A percentile compares a stretch with the other conserved stretches of the same genome.
Evolutionary conservation across 495 filamentous ascomycete species (phyloP).

Genomic region (Cercophora sp.): DNA sequence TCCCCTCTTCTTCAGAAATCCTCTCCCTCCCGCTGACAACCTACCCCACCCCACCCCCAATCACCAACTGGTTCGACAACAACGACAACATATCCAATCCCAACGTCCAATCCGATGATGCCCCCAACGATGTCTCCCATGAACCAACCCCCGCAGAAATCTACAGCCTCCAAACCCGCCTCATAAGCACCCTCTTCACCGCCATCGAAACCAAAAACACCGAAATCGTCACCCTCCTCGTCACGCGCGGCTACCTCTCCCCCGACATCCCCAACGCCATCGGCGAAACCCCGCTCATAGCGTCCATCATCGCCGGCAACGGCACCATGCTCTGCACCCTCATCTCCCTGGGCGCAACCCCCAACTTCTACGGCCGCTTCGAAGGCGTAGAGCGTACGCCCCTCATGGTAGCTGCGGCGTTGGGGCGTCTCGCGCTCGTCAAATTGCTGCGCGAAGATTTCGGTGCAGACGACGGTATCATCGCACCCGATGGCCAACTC

Average conservation of each 20-base stretch:
- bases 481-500: conserved; percentile 28
- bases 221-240: conserved; percentile 19
- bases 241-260: conserved; percentile 22
- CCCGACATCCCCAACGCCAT: conserved; percentile 23
- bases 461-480: conserved; percentile 24
- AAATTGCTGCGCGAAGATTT: conserved; percentile 23
- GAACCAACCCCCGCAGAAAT: neutral
- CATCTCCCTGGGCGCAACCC: conserved; percentile 27
- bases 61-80: neutral
- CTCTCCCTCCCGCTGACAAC: neutral
- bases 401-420: conserved; percentile 25
- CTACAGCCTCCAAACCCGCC: conserved; percentile 6
- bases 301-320: conserved; percentile 28
- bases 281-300: conserved; percentile 33
- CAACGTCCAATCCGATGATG: neutral
- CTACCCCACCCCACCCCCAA: neutral
- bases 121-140: neutral
- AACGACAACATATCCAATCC: neutral
- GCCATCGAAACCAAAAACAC: conserved; percentile 16
- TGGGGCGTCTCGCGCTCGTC: conserved; percentile 24
- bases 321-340: conserved; percentile 28
- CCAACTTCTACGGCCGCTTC: conserved; percentile 19
- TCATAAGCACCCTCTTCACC: conserved; percentile 22
- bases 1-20: neutral
- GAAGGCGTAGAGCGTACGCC: conserved; percentile 24